These are phyloP conservation scores for Oryza longistaminata DNA, from an alignment of 176 grass and related monocot species.

Conservation along the genomic window DNA sequence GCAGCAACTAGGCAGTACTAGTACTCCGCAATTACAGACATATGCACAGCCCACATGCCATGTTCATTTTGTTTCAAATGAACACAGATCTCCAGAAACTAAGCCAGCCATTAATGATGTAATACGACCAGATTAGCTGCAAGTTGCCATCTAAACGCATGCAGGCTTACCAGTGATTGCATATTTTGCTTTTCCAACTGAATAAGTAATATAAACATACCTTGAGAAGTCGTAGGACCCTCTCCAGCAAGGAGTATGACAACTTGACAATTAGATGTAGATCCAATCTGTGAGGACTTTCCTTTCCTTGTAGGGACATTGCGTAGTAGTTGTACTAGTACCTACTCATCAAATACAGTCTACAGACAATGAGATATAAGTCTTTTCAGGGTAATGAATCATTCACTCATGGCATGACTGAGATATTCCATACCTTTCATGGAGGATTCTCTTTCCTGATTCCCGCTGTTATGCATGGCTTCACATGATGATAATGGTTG, in stretches of 20 bases:
- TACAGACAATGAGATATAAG: neutral
- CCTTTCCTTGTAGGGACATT: neutral
- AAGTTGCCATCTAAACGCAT: neutral
- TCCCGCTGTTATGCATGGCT: neutral
- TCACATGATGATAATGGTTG: neutral
- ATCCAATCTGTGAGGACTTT: conserved; percentile 24
- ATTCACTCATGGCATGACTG: conserved; percentile 2
- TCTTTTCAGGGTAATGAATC: conserved; percentile 5
- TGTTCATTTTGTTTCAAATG: neutral
- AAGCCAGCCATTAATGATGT: neutral
- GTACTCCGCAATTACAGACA: neutral
- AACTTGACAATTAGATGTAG: neutral
- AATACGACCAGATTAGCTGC: neutral
- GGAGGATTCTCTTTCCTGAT: neutral
- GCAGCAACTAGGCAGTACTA: neutral
- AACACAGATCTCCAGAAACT: neutral
- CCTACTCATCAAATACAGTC: conserved; percentile 2
- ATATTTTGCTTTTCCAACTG: neutral
- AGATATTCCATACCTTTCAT: neutral
- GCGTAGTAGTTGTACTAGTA: neutral
- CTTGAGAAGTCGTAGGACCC: neutral
- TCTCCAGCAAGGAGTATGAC: neutral
- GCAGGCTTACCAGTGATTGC: neutral
- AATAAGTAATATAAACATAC: neutral
- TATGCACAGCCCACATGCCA: neutral